Evolutionary conservation across 306 rosid genomes (phyloP), one percentile per base, ranked within the genome.

Genomic region (Hippophae rhamnoides): DNA sequence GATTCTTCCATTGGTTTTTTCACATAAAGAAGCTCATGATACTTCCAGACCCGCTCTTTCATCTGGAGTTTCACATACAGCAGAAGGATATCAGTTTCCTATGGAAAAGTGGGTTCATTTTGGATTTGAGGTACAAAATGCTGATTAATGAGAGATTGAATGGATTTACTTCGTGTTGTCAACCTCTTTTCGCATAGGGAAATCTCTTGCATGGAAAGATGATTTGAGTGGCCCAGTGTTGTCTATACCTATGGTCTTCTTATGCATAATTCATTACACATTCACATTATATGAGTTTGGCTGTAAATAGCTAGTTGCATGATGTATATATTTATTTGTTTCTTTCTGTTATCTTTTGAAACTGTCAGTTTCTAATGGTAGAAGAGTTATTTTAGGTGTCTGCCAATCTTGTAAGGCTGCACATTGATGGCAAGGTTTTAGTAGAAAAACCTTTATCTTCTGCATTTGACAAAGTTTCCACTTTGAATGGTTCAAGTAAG

Each of bases 61-160:
- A 76, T 63, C 64, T 13, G 80, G 72, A 70, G 73, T 71, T 74
- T 74, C 84, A 10, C 80, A 73, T 57, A 81, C 79, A 59, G 69
- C 77, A 5, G 59, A 60, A 48, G 84, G 82, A 63, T 61, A 66
- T 52, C 81, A 87, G 73, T 81, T 85, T 78, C 82, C 87, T 53
- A 64, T 64, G 73, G 87, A 79, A 60, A 83, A 85, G 65, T 90
- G 96, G 98, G 82, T 87, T 76, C 96, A 90, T 73, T 67, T 87
- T 67, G 95, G 92, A 61, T 85, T 84, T 68, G 87, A 90, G 98
- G 98, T 87, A 84, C 65, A 65, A 58, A 2, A 31, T 31, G 38
- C 63, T 31, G 67, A 45, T 62, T 68, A n/a, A 26, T 60, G 56
- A 54, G 27, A 60, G 60, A 43, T 13, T 7, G 0, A 31, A 9